These are phyloP conservation scores for Achlya hypogyna DNA, from an alignment of 352 stramenopile genomes.

Conservation along the genomic window DNA sequence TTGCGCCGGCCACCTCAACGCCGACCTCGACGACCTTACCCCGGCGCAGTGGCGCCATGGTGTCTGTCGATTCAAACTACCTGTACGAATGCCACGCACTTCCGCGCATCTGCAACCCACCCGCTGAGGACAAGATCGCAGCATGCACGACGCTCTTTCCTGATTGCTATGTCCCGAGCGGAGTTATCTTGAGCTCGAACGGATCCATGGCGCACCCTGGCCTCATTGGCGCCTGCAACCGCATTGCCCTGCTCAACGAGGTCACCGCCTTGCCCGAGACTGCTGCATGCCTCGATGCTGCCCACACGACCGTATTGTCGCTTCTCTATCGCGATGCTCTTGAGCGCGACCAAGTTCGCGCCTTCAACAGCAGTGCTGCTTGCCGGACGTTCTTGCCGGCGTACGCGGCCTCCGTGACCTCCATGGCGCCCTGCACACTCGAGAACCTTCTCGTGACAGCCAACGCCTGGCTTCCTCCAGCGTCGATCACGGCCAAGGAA, in stretches of 20 bases:
- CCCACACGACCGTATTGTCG: not conserved
- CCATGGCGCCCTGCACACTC: not conserved
- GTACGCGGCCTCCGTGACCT: not conserved
- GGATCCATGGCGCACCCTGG: not conserved
- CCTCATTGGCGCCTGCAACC: not conserved
- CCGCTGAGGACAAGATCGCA: not conserved
- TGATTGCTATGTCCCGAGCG: not conserved
- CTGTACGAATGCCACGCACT: not conserved
- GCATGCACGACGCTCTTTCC: not conserved
- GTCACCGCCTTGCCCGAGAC: not conserved
- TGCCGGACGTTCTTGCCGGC: not conserved
- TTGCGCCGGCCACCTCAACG: no score
- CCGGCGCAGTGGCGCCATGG: no score
- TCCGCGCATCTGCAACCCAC: not conserved
- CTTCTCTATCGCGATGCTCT: not conserved
- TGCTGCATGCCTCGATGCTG: not conserved
- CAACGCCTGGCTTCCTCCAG: not conserved
- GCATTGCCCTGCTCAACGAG: not conserved
- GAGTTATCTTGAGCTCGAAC: not conserved
- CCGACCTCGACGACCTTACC: no score
- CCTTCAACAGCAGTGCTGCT: not conserved
- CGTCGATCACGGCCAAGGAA: no score
- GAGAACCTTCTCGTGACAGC: not conserved
- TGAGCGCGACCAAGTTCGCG: not conserved
- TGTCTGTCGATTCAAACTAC: not conserved